Conservation (phyloP, 2,329 filamentous ascomycete species). For the Neonectria magnoliae region DNA sequence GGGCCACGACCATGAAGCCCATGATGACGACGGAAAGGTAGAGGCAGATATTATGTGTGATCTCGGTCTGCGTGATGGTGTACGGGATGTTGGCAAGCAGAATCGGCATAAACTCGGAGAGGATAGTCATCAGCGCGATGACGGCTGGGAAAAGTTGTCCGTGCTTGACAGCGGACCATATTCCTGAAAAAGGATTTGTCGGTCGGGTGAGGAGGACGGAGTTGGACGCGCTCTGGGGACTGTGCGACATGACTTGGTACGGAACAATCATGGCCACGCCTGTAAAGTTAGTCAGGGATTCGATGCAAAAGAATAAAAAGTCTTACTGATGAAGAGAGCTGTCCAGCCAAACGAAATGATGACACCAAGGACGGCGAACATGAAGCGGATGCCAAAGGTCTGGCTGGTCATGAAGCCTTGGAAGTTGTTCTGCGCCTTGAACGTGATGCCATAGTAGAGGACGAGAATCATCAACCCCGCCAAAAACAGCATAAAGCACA, state of each 20-base stretch:
- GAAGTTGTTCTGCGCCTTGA: slow-evolving; percentile 41
- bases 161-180: slow-evolving; percentile 45
- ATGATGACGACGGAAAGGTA: slow-evolving; percentile 53
- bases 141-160: slow-evolving; percentile 50
- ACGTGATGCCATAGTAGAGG: slow-evolving; percentile 52
- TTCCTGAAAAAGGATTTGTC: slow-evolving; percentile 57
- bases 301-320: fast-evolving
- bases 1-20: slow-evolving; percentile 53
- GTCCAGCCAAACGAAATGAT: slow-evolving; percentile 55
- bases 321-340: slow-evolving; percentile 49
- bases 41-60: slow-evolving; percentile 53
- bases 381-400: slow-evolving; percentile 55
- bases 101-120: slow-evolving; percentile 62
- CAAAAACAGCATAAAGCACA: slow-evolving; percentile 48
- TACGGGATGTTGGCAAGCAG: slow-evolving; percentile 61
- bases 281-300: slow-evolving; percentile 31
- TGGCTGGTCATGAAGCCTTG: slow-evolving; percentile 53
- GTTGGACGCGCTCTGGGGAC: slow-evolving; percentile 46
- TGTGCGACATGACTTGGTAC: slow-evolving; percentile 52
- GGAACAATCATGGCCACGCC: slow-evolving; percentile 58
- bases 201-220: slow-evolving; percentile 54
- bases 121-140: slow-evolving; percentile 54
- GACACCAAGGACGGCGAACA: slow-evolving; percentile 56
- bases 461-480: slow-evolving; percentile 49
- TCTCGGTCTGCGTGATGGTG: slow-evolving; percentile 52